Base-by-base conservation (phyloP, 768 basidiomycete species). In the Tricholoma hemisulphureum region DNA sequence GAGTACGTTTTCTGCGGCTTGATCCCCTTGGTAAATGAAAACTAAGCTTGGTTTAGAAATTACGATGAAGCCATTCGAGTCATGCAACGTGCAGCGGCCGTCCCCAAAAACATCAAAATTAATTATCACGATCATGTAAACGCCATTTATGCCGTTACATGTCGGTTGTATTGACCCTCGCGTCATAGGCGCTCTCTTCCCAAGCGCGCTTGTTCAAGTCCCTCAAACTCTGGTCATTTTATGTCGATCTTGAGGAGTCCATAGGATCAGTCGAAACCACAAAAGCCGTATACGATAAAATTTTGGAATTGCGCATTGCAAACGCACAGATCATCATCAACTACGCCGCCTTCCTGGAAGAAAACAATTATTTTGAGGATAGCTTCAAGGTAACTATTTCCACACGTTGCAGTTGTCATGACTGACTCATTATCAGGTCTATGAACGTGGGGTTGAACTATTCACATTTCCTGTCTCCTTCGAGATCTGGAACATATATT, bases 401-500 rank as follows among this genome's bases (percentile, higher is more conserved):
- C 14, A 46, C 48, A 4, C 5, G n/a, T 49, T 16, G 8, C 58
- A n/a, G 14, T n/a, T 45, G 14, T 37, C 20, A 20, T 28, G 37
- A 14, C 56, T 68, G 39, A 14, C 32, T 32, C 11, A 28, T 28
- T 35, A 35, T 5, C 50, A 91, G 90, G 89, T 96, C 23, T 99
- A 98, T 69, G 97, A 98, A 70, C 87, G 95, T 23, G 97, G 97
- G 48, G 93, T 96, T 9, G 96, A 98, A 62, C 77, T 98, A 28
- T 98, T 98, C 78, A 96, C 95, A 8, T 98, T 93, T 80, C 97
- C 97, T 0, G 87, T 98, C 59, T 95, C 94, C 3, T 98, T 98
- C 71, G 97, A 99, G 74, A 87, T 99, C 61, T 98, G 97, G 96
- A 98, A 99, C 71, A 97, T 97, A 53, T 99, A 98, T 72, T 76